Conservation (phyloP, 768 basidiomycete species). For the Amanita polypyramis region DNA sequence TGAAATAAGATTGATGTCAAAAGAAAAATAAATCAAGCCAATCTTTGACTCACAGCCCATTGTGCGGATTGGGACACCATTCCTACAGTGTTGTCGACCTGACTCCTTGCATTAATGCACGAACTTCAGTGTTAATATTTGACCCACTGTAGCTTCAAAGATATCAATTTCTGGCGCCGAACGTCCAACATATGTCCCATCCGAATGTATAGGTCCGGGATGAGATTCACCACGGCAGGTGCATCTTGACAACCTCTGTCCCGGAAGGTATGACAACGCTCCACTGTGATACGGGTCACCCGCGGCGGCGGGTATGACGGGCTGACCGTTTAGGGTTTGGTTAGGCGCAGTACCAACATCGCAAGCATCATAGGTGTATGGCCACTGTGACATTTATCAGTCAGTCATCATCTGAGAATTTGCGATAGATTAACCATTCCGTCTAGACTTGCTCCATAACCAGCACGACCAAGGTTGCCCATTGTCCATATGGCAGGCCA, state of each 20-base stretch:
- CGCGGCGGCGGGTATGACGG: slow-evolving; percentile 44
- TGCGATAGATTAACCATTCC: slow-evolving; percentile 42
- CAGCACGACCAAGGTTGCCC: slow-evolving; percentile 80
- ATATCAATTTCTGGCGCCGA: slow-evolving; percentile 87
- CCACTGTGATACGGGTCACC: slow-evolving; percentile 47
- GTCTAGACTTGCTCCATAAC: slow-evolving; percentile 80
- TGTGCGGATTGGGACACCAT: slow-evolving; percentile 82
- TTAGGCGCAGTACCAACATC: slow-evolving; percentile 91
- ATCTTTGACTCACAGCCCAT: slow-evolving; percentile 47
- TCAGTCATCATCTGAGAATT: not conserved
- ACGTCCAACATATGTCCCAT: slow-evolving; percentile 76
- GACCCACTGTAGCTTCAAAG: slow-evolving; percentile 66
- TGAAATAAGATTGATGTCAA: slow-evolving; percentile 15
- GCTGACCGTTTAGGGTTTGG: slow-evolving; percentile 63
- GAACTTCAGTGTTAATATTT: not conserved
- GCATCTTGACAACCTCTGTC: slow-evolving; percentile 80
- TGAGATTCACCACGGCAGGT: slow-evolving; percentile 82
- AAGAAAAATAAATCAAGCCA: not conserved
- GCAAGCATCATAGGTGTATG: slow-evolving; percentile 76
- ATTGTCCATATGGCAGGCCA: slow-evolving; percentile 81
- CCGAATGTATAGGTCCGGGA: slow-evolving; percentile 71
- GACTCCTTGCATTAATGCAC: slow-evolving; percentile 3
- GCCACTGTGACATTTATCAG: slow-evolving; percentile 40
- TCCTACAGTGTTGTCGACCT: slow-evolving; percentile 25
- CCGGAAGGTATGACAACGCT: slow-evolving; percentile 73